phyloP scores from a whole-genome alignment of 371 early-diverging fungal species.

The Rhizopus delemar region DNA sequence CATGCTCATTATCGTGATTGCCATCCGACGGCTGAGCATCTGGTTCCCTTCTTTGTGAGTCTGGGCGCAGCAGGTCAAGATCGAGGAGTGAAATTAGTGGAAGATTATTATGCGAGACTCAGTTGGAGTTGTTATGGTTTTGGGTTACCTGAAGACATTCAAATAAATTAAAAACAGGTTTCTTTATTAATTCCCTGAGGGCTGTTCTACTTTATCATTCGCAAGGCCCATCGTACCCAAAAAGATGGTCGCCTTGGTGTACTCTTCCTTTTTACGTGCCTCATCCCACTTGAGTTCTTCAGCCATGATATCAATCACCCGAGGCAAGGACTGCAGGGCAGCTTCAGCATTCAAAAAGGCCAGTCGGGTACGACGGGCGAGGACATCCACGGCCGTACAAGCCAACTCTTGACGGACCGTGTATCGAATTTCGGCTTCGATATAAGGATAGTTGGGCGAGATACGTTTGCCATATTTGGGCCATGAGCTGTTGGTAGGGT shows the following conservation, averaged over 20 bases:
- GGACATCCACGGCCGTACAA: conserved; percentile 89
- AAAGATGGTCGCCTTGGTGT: conserved; percentile 71
- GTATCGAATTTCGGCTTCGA: conserved; percentile 95
- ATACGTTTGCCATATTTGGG: conserved; percentile 83
- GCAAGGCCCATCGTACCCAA: conserved; percentile 73
- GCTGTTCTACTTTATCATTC: not conserved
- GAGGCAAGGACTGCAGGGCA: conserved; percentile 81
- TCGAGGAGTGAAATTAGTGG: conserved; percentile 14
- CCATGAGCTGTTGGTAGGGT: conserved; percentile 72
- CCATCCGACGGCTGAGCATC: conserved; percentile 33
- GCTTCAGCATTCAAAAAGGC: conserved; percentile 95
- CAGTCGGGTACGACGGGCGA: conserved; percentile 92
- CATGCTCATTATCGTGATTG: conserved; percentile 23
- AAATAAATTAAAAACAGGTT: no score
- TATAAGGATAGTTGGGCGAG: conserved; percentile 84
- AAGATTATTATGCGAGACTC: conserved; percentile 17
- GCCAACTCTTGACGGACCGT: conserved; percentile 94
- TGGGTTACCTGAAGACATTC: conserved; percentile 15
- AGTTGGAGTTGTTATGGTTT: conserved; percentile 22
- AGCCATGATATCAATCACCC: conserved; percentile 90
- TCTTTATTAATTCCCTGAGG: not conserved
- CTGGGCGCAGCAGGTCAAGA: conserved; percentile 31
- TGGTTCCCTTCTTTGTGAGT: conserved; percentile 26
- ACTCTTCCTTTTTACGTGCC: conserved; percentile 68
- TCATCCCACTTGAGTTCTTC: conserved; percentile 83